Base-by-base conservation (phyloP, 2,329 filamentous ascomycete genomes). In the Phialophora chinensis region DNA sequence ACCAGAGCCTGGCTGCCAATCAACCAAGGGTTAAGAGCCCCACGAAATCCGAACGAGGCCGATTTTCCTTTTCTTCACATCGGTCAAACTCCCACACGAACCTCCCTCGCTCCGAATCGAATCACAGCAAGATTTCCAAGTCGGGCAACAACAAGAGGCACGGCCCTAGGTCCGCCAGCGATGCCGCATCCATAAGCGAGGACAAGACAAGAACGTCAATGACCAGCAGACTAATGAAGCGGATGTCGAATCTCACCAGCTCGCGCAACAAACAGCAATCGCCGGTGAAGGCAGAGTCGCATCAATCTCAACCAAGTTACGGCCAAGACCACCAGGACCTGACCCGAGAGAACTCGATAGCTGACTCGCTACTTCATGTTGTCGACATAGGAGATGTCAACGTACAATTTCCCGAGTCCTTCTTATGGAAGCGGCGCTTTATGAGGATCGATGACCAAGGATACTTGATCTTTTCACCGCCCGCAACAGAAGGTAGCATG, bases 371-470 rank as follows among this genome's bases (percentile, higher is more conserved):
- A 58, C 80, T 79, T 42, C 81, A 88, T 60, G 84, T 89, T 29
- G 84, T 91, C 3, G 88, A 90, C 68, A 86, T 96, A 77, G 92
- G 93, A 57, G 92, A 97, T 74, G 90, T 99, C 69, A 98, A 99
- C 74, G 91, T 98, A 11, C 95, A 99, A 77, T 97, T 99, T 76
- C 95, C 95, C 0, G 94, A 98, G 76, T 96, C 92, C 62, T 84
- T 99, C 55, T 85, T 99, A 12, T 99, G 95, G 95, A 99, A 98
- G 82, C 90, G 94, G 62, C 88, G 95, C 67, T 93, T 90, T 74
- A 88, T 97, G 79, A 90, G 90, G 70, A 87, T 99, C 64, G 93
- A 98, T 77, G 87, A 88, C 8, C 85, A 90, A 67, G 95, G 94
- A 20, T 93, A 91, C 78, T 82, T 99, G 47, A 89, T 96, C 65